phyloP scores from a whole-genome alignment of 345 rosid species.

The Linum usitatissimum region DNA sequence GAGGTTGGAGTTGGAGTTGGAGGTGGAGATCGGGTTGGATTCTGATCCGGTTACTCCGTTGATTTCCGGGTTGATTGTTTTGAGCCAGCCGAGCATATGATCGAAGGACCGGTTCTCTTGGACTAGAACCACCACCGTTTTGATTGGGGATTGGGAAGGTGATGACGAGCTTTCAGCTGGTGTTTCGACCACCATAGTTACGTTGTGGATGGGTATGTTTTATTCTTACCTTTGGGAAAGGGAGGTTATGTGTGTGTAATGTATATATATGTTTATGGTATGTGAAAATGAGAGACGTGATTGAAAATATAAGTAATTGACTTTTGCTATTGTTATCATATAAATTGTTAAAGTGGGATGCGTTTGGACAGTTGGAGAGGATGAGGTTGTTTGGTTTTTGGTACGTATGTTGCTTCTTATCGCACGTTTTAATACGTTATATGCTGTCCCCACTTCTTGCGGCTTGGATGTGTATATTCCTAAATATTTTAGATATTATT shows the following conservation, averaged over 20 bases:
- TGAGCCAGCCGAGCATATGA: conserved; percentile 86
- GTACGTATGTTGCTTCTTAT: background rate
- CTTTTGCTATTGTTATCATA: no score
- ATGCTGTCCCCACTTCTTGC: background rate
- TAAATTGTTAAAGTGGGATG: no score
- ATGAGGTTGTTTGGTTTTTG: background rate
- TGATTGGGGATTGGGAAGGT: conserved; percentile 42
- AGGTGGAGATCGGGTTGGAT: conserved; percentile 50
- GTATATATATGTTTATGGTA: background rate
- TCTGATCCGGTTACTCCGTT: conserved; percentile 65
- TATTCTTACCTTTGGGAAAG: no score
- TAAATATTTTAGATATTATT: no score
- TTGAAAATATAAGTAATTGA: no score
- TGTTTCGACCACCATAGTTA: conserved; percentile 27
- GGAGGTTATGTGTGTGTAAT: background rate
- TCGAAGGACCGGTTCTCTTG: conserved; percentile 94
- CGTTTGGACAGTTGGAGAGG: background rate
- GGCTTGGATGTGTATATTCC: no score
- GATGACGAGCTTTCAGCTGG: conserved; percentile 7
- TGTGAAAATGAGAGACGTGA: background rate
- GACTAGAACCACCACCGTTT: conserved; percentile 68
- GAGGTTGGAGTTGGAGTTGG: conserved; percentile 34
- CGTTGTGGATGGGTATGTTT: background rate
- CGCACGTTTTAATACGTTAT: background rate
- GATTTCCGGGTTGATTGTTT: conserved; percentile 56